phyloP scores from a whole-genome alignment of 2,329 filamentous ascomycete species.

The Fusarium sp. region DNA sequence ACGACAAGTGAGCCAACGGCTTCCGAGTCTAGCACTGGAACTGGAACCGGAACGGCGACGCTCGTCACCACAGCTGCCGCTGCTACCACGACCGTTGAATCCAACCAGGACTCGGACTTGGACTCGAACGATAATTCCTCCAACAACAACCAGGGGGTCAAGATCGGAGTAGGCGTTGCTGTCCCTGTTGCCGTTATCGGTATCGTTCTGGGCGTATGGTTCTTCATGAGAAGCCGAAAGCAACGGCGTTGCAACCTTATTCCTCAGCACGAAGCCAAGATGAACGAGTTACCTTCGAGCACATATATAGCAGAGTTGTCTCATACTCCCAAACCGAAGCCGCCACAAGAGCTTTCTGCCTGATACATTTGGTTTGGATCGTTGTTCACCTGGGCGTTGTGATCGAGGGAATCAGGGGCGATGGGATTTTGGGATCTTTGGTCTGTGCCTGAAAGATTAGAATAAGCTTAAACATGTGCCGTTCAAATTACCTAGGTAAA shows the following conservation, averaged over 20 bases:
- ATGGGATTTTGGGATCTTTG: neutral
- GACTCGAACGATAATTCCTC: neutral
- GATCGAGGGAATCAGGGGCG: neutral
- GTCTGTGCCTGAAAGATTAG: neutral
- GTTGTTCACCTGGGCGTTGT: neutral
- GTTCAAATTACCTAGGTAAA: too few species aligned
- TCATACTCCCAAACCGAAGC: neutral
- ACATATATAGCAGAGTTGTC: neutral
- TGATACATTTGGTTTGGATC: neutral
- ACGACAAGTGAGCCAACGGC: neutral
- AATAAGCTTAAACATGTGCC: too few species aligned
- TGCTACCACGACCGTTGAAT: neutral
- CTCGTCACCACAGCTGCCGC: neutral
- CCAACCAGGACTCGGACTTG: neutral
- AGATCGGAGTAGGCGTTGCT: conserved; percentile 26
- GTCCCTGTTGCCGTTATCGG: conserved; percentile 11
- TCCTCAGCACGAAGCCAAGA: neutral
- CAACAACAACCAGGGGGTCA: conserved; percentile 1
- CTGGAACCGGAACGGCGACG: neutral
- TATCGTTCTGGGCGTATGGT: neutral
- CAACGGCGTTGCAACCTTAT: neutral
- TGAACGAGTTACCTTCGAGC: neutral
- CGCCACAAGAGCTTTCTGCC: neutral
- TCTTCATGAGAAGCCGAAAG: conserved; percentile 6
- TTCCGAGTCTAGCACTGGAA: neutral